These are phyloP conservation scores for Candida tunisiensis DNA, from an alignment of 1,139 yeast species.

Conservation along the genomic window DNA sequence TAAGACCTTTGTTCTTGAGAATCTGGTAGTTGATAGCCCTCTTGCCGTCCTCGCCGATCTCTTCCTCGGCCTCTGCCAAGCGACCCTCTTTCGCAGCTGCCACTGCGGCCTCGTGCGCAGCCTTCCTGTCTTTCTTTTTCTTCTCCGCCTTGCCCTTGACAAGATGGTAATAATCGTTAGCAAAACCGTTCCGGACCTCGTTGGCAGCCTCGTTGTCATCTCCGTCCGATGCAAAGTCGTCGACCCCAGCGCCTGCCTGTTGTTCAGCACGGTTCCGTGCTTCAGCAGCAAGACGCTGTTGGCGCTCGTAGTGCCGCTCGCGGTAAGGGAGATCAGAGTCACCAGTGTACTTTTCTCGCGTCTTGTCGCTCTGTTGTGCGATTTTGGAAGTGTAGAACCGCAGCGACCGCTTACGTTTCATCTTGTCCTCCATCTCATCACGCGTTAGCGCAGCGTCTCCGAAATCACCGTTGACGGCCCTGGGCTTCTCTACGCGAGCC, in stretches of 20 bases:
- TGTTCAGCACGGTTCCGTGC: slow-evolving; percentile 73
- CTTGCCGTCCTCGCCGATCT: slow-evolving; percentile 59
- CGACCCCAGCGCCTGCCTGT: slow-evolving; percentile 39
- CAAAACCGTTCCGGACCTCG: slow-evolving; percentile 4
- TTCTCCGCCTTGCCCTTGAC: slow-evolving; percentile 32
- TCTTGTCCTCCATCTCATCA: slow-evolving; percentile 76
- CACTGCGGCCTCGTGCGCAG: slow-evolving; percentile 56
- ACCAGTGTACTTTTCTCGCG: slow-evolving; percentile 29
- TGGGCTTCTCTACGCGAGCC: slow-evolving; percentile 4
- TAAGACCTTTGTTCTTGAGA: slow-evolving; percentile 45
- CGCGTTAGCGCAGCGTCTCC: slow-evolving; percentile 50
- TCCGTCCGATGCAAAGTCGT: slow-evolving; percentile 33
- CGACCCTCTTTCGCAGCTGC: slow-evolving; percentile 79
- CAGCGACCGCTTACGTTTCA: slow-evolving; percentile 63
- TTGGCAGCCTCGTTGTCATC: slow-evolving; percentile 33
- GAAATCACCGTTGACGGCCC: slow-evolving; percentile 32
- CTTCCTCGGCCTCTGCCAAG: slow-evolving; percentile 52
- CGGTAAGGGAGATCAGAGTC: slow-evolving; percentile 88
- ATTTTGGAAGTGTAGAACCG: slow-evolving; percentile 95
- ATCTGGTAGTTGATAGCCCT: slow-evolving; percentile 76
- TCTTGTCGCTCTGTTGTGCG: slow-evolving; percentile 49
- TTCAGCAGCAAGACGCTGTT: slow-evolving; percentile 71
- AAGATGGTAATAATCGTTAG: slow-evolving; percentile 32
- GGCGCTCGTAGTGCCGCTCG: slow-evolving; percentile 79
- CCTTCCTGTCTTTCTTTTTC: slow-evolving; percentile 36